Evolutionary conservation across 257 asterid genomes (phyloP), one percentile per base, ranked within the genome.

Genomic region (Lantana camara): DNA sequence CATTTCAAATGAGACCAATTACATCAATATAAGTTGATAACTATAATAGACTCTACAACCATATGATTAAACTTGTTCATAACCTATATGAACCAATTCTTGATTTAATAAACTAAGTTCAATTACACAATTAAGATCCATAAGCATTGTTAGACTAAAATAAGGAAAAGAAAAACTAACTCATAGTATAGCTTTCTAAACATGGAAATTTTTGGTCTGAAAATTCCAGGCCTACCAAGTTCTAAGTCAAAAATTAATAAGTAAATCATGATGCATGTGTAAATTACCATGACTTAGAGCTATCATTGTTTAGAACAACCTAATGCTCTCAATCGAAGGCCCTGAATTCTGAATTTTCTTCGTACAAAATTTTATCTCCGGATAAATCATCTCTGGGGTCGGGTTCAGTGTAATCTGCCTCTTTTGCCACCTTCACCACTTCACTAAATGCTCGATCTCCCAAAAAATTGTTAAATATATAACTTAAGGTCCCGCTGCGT

Each of bases 361-460:
- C 12, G 11, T n/a, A 9, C 8, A 3, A 37, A 37, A 9, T 37
- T 10, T 30, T 37, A n/a, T n/a, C n/a, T 73, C 99, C 99, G 53
- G 99, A 94, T 56, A 94, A 77, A 82, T 94, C 99, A 66, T 94
- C 99, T 77, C 99, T 83, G 35, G 99, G 99, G 76, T 94, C 99
- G 52, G 99, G 99, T 79, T 94, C 99, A 8, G 99, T 94, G 79
- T 88, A 94, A 62, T 97, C 99, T 53, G 97, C 97, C 66, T 78
- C 95, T 68, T 84, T 94, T 58, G 99, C 99, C 77, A 61, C 99
- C 79, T 80, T 77, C 67, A 94, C 97, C 72, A 86, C 99, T 32
- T 94, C 96, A 75, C 99, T 94, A 74, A 94, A 94, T 40, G 77
- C 79, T 24, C 79, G 84, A 17, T 62, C 60, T 57, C 88, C 96